Evolutionary conservation across 2,329 filamentous ascomycete species (phyloP), one percentile per base, ranked within the genome.

Genomic region (Neonectria magnoliae): DNA sequence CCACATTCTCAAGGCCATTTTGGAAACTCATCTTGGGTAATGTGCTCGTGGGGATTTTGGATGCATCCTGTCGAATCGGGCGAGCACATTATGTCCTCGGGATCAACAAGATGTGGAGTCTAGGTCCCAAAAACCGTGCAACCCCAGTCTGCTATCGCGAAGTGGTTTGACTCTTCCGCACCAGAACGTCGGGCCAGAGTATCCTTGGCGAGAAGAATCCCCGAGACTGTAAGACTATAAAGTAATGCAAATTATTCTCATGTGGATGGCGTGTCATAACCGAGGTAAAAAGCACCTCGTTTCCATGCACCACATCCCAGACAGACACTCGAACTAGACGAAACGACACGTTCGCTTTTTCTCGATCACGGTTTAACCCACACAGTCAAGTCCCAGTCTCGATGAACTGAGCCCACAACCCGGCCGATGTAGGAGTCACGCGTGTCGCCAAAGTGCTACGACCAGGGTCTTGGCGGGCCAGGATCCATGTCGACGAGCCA

Each of bases 311-410:
- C 9, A 29, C 27, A 36, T 13, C 33, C 33, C 33, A 5, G 13
- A 2, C 33, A 36, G 13, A 36, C 33, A 36, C 33, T 36, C 33
- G 33, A 36, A 36, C 13, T 14, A 16, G 33, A 16, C 6, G 33
- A 7, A 36, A 14, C 14, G 14, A 14, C 33, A 16, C 33, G 13
- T 7, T 36, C 14, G 33, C 14, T 14, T 42, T 10, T 14, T 18
- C 31, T 53, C 42, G 25, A 63, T 58, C 60, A 63, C 48, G 55
- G 55, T 50, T 53, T 58, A 45, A 48, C 31, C 60, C 55, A 55
- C 51, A 14, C 42, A 14, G 51, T 57, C 61, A 64, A 64, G 61
- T 27, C 61, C 20, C 56, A 27, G 44, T 38, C 27, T 51, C 44
- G 10, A 36, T 44, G 16, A 41, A 38, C 41, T 44, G 55, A 60